Conservation (phyloP, 139 green algal genomes). For the Desmodesmus armatus region DNA sequence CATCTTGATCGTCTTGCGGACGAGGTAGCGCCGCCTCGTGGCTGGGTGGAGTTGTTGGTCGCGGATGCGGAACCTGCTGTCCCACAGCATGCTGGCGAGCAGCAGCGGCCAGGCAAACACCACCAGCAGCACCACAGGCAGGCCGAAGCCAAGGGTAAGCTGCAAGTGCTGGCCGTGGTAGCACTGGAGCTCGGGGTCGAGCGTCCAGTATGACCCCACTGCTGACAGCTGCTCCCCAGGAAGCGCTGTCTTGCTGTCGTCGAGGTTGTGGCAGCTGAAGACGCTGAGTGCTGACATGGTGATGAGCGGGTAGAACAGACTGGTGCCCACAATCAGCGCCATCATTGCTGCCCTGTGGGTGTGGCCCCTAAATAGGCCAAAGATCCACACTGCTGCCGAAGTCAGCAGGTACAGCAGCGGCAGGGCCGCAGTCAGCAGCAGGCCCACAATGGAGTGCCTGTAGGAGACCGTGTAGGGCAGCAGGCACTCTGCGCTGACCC, state of each 20-base stretch:
- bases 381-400: not conserved
- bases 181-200: slow-evolving; percentile 49
- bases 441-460: slow-evolving; percentile 7
- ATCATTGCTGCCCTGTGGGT: slow-evolving; percentile 12
- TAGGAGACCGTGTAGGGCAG: not conserved
- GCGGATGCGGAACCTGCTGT: slow-evolving; percentile 33
- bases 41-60: slow-evolving; percentile 42
- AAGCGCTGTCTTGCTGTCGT: not conserved
- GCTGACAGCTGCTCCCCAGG: slow-evolving; percentile 18
- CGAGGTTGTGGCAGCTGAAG: slow-evolving; percentile 32
- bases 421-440: slow-evolving; percentile 41
- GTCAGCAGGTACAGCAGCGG: slow-evolving; percentile 36
- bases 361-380: slow-evolving; percentile 2
- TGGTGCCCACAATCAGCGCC: slow-evolving; percentile 23
- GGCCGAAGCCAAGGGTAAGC: slow-evolving; percentile 53
- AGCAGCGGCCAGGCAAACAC: slow-evolving; percentile 46
- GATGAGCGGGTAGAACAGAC: slow-evolving; percentile 47
- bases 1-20: slow-evolving; percentile 34
- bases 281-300: slow-evolving; percentile 30
- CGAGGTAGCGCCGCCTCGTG: slow-evolving; percentile 26
- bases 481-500: slow-evolving; percentile 39
- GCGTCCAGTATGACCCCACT: slow-evolving; percentile 45
- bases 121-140: slow-evolving; percentile 50
- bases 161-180: slow-evolving; percentile 51
- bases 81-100: slow-evolving; percentile 40